These are phyloP conservation scores for Ramularia collo-cygni DNA, from an alignment of 2,329 filamentous ascomycete genomes.

Conservation along the genomic window DNA sequence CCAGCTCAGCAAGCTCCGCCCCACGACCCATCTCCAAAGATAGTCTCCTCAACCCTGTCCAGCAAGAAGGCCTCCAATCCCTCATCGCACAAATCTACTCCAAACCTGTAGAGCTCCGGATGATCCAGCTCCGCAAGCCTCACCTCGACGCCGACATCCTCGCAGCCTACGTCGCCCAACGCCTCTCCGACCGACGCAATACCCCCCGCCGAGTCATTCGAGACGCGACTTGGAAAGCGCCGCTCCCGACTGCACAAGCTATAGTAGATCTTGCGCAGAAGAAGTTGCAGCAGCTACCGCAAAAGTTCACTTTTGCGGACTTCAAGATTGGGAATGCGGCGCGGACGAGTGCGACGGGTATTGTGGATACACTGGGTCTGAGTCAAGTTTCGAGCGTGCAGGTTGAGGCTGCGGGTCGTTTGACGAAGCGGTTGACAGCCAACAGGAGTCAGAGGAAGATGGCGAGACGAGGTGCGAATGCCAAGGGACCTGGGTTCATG, in stretches of 20 bases:
- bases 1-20: background rate
- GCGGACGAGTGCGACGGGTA: slow-evolving; percentile 14
- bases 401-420: slow-evolving; percentile 27
- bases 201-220: slow-evolving; percentile 26
- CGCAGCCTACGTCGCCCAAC: slow-evolving; percentile 23
- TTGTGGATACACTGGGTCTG: slow-evolving; percentile 22
- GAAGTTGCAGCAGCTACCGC: slow-evolving; percentile 15
- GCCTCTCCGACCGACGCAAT: slow-evolving; percentile 22
- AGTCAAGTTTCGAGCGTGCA: slow-evolving; percentile 25
- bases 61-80: slow-evolving; percentile 10
- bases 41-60: slow-evolving; percentile 11
- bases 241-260: slow-evolving; percentile 21
- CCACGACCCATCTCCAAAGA: slow-evolving; percentile 3
- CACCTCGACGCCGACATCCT: slow-evolving; percentile 28
- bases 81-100: slow-evolving; percentile 21
- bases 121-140: slow-evolving; percentile 23
- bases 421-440: slow-evolving; percentile 30
- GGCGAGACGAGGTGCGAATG: slow-evolving; percentile 24
- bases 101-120: slow-evolving; percentile 27
- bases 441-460: slow-evolving; percentile 26
- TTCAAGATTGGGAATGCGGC: slow-evolving; percentile 15
- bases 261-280: slow-evolving; percentile 22
- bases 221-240: slow-evolving; percentile 27
- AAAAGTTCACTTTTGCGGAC: slow-evolving; percentile 17
- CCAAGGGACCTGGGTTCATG: slow-evolving; percentile 23